Conservation (phyloP, 768 basidiomycete genomes). For the Podaxis sp. region DNA sequence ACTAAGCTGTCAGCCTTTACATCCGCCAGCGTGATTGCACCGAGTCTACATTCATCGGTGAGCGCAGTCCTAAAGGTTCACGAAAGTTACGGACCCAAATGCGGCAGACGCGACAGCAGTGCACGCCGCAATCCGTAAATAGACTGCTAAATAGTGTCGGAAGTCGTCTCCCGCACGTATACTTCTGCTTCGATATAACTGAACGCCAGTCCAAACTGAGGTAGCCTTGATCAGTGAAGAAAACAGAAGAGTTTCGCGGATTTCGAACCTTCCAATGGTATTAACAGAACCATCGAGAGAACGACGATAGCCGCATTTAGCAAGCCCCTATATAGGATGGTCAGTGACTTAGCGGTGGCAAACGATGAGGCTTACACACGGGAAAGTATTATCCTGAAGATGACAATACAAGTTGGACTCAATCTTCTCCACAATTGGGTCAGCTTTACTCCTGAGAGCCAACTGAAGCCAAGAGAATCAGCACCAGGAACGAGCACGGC, state of each 20-base stretch:
- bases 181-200: slow-evolving; percentile 7
- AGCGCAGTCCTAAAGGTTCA: background rate
- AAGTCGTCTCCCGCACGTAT: slow-evolving; percentile 6
- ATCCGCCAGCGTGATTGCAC: slow-evolving; percentile 1
- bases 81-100: background rate
- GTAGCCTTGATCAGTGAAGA: background rate
- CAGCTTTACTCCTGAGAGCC: background rate
- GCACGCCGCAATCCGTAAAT: slow-evolving; percentile 9
- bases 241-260: background rate
- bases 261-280: slow-evolving; percentile 8
- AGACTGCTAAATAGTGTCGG: slow-evolving; percentile 5
- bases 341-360: background rate
- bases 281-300: slow-evolving; percentile 5
- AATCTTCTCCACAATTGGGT: slow-evolving; percentile 3
- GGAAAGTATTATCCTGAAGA: slow-evolving; percentile 3
- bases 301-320: slow-evolving; percentile 9
- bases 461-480: background rate
- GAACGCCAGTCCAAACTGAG: slow-evolving; percentile 11
- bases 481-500: background rate
- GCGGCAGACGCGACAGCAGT: slow-evolving; percentile 1
- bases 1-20: background rate
- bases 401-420: slow-evolving; percentile 12
- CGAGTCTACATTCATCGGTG: background rate
- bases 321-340: background rate
- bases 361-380: background rate